These are phyloP conservation scores for Podochytrium sp. DNA, from an alignment of 192 early-diverging fungal genomes.

Conservation along the genomic window DNA sequence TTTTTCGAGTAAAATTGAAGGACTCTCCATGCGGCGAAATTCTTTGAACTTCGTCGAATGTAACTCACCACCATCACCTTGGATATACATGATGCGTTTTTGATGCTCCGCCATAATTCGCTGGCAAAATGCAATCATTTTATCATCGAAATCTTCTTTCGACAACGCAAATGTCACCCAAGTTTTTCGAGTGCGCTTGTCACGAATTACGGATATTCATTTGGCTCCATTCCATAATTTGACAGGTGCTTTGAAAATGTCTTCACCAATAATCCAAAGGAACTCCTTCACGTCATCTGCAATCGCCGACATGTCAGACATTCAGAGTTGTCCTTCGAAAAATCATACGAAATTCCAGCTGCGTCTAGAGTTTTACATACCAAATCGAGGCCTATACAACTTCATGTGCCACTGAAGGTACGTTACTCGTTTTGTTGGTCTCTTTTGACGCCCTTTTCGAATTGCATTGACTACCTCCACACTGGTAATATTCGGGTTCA, in stretches of 20 bases:
- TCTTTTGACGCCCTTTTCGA: not conserved
- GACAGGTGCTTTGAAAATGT: not conserved
- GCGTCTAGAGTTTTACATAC: not conserved
- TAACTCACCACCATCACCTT: not conserved
- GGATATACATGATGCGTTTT: not conserved
- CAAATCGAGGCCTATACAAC: not conserved
- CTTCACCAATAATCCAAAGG: not conserved
- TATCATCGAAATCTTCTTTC: not conserved
- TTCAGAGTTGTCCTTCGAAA: not conserved
- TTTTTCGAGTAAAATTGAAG: not conserved
- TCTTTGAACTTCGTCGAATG: not conserved
- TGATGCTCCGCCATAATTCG: not conserved
- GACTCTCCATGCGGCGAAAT: not conserved
- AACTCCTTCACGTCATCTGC: not conserved
- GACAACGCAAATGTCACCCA: not conserved
- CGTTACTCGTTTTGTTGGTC: not conserved
- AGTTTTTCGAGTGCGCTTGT: not conserved
- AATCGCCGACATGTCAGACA: not conserved
- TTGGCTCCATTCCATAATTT: not conserved
- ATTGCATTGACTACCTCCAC: not conserved
- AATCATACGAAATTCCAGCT: not conserved
- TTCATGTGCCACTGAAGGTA: not conserved
- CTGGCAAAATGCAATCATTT: not conserved
- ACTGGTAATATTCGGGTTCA: not conserved
- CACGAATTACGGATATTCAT: not conserved